phyloP scores from a whole-genome alignment of 768 basidiomycete genomes.

The Dacryopinax primogenitus region DNA sequence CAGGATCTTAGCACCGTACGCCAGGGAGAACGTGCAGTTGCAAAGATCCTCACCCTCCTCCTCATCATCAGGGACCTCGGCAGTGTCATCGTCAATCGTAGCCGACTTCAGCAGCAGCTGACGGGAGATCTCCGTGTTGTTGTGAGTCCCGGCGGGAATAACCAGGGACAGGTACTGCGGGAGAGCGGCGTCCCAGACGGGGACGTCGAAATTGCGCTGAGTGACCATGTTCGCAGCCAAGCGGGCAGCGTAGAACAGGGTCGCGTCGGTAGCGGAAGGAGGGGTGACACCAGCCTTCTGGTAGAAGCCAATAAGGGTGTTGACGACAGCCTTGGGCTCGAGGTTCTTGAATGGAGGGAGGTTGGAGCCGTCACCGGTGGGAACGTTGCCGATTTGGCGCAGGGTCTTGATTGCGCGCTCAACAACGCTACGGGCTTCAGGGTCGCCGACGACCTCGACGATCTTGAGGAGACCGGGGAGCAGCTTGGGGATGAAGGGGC shows the following conservation, averaged over 20 bases:
- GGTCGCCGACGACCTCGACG: slow-evolving; percentile 87
- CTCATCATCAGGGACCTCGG: slow-evolving; percentile 65
- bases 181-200: slow-evolving; percentile 68
- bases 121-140: slow-evolving; percentile 51
- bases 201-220: slow-evolving; percentile 80
- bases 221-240: slow-evolving; percentile 82
- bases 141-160: slow-evolving; percentile 47
- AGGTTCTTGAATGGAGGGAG: slow-evolving; percentile 72
- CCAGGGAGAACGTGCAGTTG: slow-evolving; percentile 97
- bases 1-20: slow-evolving; percentile 97
- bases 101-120: slow-evolving; percentile 90
- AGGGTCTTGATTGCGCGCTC: slow-evolving; percentile 88
- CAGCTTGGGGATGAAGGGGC: slow-evolving; percentile 91
- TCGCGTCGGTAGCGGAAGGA: slow-evolving; percentile 42
- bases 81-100: slow-evolving; percentile 56
- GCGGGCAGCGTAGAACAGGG: slow-evolving; percentile 54
- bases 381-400: slow-evolving; percentile 87
- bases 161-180: slow-evolving; percentile 62
- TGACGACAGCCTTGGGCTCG: slow-evolving; percentile 53
- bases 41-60: slow-evolving; percentile 98
- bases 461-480: slow-evolving; percentile 94
- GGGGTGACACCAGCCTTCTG: slow-evolving; percentile 62
- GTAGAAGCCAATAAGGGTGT: slow-evolving; percentile 62
- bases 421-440: slow-evolving; percentile 89
- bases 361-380: slow-evolving; percentile 78